Evolutionary conservation across 495 filamentous ascomycete species (phyloP), one percentile per base, ranked within the genome.

Genomic region (Echria macrotheca): DNA sequence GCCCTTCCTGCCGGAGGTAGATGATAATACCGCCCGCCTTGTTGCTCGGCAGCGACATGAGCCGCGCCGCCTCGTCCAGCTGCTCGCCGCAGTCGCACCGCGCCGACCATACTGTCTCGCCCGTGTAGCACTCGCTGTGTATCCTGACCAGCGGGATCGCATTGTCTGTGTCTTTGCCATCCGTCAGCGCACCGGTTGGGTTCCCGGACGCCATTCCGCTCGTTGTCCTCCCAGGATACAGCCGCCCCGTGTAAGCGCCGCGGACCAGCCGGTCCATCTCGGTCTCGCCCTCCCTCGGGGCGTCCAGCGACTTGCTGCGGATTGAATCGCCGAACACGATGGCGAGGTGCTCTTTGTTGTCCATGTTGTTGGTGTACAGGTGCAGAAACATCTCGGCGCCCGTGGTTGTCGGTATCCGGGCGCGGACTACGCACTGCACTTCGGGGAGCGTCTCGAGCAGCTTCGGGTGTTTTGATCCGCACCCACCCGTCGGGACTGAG

Each of bases 21-120:
- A 99, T 81, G 53, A 99, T 95, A 6, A 94, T 86, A 17, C 93
- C 93, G 1, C 90, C 90, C 0, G 78, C 73, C 1, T 78, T 80
- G 26, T 79, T 77, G 38, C 50, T 63, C 10, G 81, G 77, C n/a
- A 95, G 69, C 5, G 88, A 87, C 93, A 99, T 97, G 6, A 97
- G 69, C 12, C 93, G 75, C 2, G 91, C 93, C 2, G 94, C 93
- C 69, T 99, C 93, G 60, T 99, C 93, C 2, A 99, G 73, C 65
- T 99, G 93, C 67, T 97, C 94, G 22, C 93, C 93, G 64, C 93
- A 99, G 67, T 99, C 93, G 66, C 93, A 99, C 4, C 93, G 81
- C 19, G 94, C 91, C 1, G 88, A 95, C 93, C 93, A 97, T 0
- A 91, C 91, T 0, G 91, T 97, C 71, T 99, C 93, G 11, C 93